phyloP scores from a whole-genome alignment of 78 protist species.

The Dictyostelium citrinum region DNA sequence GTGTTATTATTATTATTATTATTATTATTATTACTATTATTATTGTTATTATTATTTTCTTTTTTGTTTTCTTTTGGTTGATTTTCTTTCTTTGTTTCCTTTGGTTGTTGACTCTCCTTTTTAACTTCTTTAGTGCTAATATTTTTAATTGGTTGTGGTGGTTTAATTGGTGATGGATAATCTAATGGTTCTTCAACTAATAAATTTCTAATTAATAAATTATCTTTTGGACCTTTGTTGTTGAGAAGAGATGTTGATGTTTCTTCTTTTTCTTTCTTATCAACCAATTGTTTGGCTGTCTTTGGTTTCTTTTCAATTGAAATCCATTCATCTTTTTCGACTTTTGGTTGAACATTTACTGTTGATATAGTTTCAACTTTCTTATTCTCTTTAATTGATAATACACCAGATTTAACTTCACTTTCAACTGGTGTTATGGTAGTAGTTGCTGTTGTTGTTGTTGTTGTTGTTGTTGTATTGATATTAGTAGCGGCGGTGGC shows the following conservation, averaged over 20 bases:
- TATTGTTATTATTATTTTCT: not conserved
- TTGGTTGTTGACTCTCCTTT: not conserved
- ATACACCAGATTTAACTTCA: not conserved
- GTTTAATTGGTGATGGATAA: constrained; percentile 40
- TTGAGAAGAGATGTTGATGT: not conserved
- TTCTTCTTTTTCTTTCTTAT: not conserved
- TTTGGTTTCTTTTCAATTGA: constrained; percentile 62
- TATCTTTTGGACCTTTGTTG: constrained; percentile 19
- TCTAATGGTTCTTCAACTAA: constrained; percentile 74
- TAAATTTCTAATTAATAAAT: constrained; percentile 18
- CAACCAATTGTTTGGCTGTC: not conserved
- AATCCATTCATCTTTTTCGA: constrained; percentile 39
- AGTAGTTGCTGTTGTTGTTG: not conserved
- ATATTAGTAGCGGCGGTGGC: not conserved
- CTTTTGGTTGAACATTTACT: not conserved
- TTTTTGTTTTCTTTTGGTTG: not conserved
- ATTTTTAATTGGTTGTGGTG: not conserved
- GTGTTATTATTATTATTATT: not conserved
- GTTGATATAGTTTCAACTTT: not conserved
- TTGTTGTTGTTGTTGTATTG: not conserved
- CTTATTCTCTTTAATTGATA: constrained; percentile 1
- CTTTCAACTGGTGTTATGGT: not conserved
- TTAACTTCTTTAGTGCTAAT: not conserved
- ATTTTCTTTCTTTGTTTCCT: not conserved
- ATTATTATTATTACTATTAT: no score